Evolutionary conservation across 768 basidiomycete species (phyloP), one percentile per base, ranked within the genome.

Genomic region (Chiua virens): DNA sequence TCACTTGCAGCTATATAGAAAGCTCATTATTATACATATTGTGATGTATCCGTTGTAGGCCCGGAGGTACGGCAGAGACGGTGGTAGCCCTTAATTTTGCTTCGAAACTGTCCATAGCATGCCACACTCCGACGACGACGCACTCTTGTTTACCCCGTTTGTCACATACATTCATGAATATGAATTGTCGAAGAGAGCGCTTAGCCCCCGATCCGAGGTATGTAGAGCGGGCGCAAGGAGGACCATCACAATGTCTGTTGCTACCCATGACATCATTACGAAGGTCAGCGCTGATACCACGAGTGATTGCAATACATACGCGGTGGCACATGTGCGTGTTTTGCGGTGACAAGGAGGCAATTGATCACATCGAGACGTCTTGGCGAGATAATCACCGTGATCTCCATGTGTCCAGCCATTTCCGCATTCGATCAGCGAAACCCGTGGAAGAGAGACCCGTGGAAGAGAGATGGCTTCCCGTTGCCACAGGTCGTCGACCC

Each of bases 311-410:
- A 34, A 34, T 34, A 34, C 34, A 34, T 34, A 34, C 34, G 34
- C 34, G 34, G 15, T 32, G 32, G 34, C 22, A 20, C 20, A 25
- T 21, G 53, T 41, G 48, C 25, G 38, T 35, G 9, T 25, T 20
- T 21, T 40, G 38, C 34, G 34, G 34, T 15, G 6, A 34, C 34
- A 34, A 17, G 34, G 34, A 34, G 34, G 3, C 34, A 34, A 14
- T 17, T 34, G 34, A 34, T 34, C 15, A 6, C 34, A 8, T 34
- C 15, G 34, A 34, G 40, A 35, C n/a, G 37, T 36, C 32, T 42
- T 47, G 23, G 23, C 39, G 21, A 42, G 48, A 60, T 67, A 58
- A 66, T 66, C 54, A 47, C 65, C 65, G 64, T 39, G 50, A 58
- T 60, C 51, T 49, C 63, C 60, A 45, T 46, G 45, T 22, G 50